phyloP scores from a whole-genome alignment of 2,329 filamentous ascomycete species.

The Fonsecaea erecta region DNA sequence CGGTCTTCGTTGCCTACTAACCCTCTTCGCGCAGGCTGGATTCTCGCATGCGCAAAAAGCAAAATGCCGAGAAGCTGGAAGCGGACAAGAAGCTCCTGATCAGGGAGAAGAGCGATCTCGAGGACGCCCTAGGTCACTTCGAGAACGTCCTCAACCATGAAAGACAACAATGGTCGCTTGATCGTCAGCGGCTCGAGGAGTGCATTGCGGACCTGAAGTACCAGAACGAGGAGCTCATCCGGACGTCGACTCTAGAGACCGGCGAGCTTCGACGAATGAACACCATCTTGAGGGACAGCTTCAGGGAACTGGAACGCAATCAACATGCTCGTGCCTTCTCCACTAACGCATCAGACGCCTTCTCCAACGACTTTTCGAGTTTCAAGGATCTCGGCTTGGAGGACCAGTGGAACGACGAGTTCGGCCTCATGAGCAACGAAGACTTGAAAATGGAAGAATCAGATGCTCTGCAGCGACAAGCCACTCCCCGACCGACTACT shows the following conservation, averaged over 20 bases:
- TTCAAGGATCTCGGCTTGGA: slow-evolving; percentile 86
- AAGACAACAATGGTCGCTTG: slow-evolving; percentile 67
- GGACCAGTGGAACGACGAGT: slow-evolving; percentile 79
- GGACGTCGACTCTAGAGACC: slow-evolving; percentile 85
- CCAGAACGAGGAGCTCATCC: slow-evolving; percentile 91
- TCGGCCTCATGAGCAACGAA: slow-evolving; percentile 72
- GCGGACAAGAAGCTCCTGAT: slow-evolving; percentile 95
- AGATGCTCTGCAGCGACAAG: slow-evolving; percentile 50
- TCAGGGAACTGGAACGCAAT: slow-evolving; percentile 54
- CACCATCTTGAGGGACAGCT: slow-evolving; percentile 72
- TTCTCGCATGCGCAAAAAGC: slow-evolving; percentile 96
- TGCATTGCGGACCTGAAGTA: slow-evolving; percentile 76
- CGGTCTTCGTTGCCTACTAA: slow-evolving; percentile 34
- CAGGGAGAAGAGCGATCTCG: slow-evolving; percentile 73
- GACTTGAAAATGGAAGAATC: slow-evolving; percentile 65
- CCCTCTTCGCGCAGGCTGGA: slow-evolving; percentile 69
- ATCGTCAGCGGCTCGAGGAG: slow-evolving; percentile 75
- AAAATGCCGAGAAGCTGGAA: slow-evolving; percentile 94
- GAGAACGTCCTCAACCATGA: slow-evolving; percentile 43
- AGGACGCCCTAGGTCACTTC: slow-evolving; percentile 68
- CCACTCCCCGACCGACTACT: slow-evolving; percentile 44
- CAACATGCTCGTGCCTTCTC: slow-evolving; percentile 31
- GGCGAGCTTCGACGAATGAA: slow-evolving; percentile 92
- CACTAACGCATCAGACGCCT: slow-evolving; percentile 50
- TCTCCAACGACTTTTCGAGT: slow-evolving; percentile 73